These are phyloP conservation scores for Copromyces sp. DNA, from an alignment of 495 filamentous ascomycete genomes.

Conservation along the genomic window DNA sequence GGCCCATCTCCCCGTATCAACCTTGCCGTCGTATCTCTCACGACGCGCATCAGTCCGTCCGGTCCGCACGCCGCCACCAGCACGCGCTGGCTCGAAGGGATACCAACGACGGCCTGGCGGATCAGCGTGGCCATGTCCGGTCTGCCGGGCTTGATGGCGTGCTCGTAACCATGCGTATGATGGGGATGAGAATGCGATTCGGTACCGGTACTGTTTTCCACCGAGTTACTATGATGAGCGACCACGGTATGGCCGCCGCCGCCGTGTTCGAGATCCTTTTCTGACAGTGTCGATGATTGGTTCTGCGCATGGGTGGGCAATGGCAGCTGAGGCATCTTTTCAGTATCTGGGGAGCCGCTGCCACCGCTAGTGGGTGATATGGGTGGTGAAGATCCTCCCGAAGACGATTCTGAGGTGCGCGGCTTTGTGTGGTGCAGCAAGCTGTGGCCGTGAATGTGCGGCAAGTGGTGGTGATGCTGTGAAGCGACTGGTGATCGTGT, in stretches of 20 bases:
- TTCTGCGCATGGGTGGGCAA: not conserved
- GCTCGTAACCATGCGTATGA: conserved; percentile 1
- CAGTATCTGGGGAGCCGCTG: conserved; percentile 4
- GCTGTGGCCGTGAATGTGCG: not conserved
- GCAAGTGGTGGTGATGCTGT: conserved; percentile 1
- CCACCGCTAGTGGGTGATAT: conserved; percentile 8
- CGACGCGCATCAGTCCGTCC: conserved; percentile 34
- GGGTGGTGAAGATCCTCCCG: conserved; percentile 7
- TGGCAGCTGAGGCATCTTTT: conserved; percentile 12
- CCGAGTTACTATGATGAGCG: conserved; percentile 7
- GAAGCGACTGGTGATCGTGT: conserved; percentile 20
- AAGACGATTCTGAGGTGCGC: conserved; percentile 9
- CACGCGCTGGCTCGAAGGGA: conserved; percentile 31
- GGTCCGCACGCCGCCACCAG: conserved; percentile 45
- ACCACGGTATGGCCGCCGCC: not conserved
- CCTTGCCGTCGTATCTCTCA: conserved; percentile 40
- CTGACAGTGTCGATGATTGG: not conserved
- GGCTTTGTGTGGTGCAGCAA: not conserved
- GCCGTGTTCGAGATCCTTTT: conserved; percentile 11
- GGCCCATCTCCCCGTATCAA: conserved; percentile 39
- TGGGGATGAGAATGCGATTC: not conserved
- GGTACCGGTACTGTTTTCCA: conserved; percentile 5
- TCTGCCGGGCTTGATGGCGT: conserved; percentile 25
- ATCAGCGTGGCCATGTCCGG: conserved; percentile 35
- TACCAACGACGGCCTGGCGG: conserved; percentile 27